Conservation (phyloP, 2,329 filamentous ascomycete species). For the Alternaria infectoria region DNA sequence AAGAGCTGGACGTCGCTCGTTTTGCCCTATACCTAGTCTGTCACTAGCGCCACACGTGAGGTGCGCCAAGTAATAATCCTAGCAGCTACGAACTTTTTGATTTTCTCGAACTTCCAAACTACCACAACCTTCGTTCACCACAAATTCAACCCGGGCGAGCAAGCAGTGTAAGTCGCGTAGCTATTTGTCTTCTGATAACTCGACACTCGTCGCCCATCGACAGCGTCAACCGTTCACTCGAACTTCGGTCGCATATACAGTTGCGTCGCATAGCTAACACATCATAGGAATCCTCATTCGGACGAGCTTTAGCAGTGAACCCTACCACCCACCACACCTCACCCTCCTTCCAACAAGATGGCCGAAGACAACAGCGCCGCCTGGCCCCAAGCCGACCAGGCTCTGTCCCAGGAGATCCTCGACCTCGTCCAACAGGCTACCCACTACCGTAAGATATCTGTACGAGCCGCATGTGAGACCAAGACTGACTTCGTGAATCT, state of each 20-base stretch:
- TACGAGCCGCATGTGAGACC: neutral
- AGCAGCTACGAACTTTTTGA: constrained; percentile 11
- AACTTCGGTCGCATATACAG: neutral
- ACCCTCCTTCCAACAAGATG: constrained; percentile 19
- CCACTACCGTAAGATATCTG: constrained; percentile 18
- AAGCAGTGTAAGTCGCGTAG: constrained; percentile 37
- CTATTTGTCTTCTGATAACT: neutral
- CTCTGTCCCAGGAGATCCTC: constrained; percentile 55
- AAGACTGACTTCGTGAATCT: neutral
- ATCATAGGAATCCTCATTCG: constrained; percentile 33
- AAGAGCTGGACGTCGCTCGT: constrained; percentile 32
- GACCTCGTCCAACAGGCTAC: constrained; percentile 45
- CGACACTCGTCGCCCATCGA: neutral
- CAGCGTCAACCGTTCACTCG: neutral
- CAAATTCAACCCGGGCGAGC: constrained; percentile 35
- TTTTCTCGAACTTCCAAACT: constrained; percentile 5
- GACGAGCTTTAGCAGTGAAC: constrained; percentile 48
- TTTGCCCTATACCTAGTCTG: constrained; percentile 21
- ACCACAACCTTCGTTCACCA: constrained; percentile 14
- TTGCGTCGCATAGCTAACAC: neutral
- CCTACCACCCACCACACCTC: constrained; percentile 11
- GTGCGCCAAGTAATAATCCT: constrained; percentile 22
- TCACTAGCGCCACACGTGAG: constrained; percentile 30
- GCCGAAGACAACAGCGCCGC: constrained; percentile 42
- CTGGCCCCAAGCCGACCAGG: constrained; percentile 54